These are phyloP conservation scores for Diutina siamensis DNA, from an alignment of 1,139 yeast species.

Conservation along the genomic window DNA sequence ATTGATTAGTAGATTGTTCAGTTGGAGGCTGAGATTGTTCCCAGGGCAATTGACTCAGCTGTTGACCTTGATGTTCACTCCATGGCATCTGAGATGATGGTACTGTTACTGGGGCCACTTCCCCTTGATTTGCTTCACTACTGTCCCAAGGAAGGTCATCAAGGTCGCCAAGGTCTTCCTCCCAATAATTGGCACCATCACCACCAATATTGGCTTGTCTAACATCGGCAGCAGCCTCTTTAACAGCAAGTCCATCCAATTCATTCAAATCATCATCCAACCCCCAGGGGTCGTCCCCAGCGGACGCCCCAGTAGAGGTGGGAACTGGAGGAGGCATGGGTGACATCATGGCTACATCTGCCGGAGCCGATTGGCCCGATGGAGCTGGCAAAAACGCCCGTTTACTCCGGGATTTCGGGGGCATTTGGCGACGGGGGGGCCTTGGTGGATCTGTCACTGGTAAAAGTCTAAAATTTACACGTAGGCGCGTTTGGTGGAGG, in stretches of 20 bases:
- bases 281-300: slow-evolving; percentile 1
- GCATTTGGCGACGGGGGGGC: too few relatives aligned
- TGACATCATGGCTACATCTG: neutral
- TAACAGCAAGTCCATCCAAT: neutral
- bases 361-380: neutral
- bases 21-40: too few relatives aligned
- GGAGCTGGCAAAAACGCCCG: slow-evolving; percentile 2
- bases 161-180: slow-evolving; percentile 9
- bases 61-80: too few relatives aligned
- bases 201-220: neutral
- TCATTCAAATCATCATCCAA: neutral
- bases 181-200: slow-evolving; percentile 9
- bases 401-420: neutral
- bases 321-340: neutral
- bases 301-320: neutral
- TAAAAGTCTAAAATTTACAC: neutral
- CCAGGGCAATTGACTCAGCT: too few relatives aligned
- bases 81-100: neutral
- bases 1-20: too few relatives aligned
- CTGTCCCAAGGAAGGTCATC: slow-evolving; percentile 10
- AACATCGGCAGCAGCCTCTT: neutral
- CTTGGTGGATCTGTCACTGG: neutral
- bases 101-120: neutral
- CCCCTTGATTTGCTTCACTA: slow-evolving; percentile 5
- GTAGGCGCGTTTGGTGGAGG: neutral